Percentiles rank a stretch among this genome's conserved stretches.
Evolutionary conservation across 139 green algal genomes (phyloP).

Genomic region (Zygnema cylindricum): DNA sequence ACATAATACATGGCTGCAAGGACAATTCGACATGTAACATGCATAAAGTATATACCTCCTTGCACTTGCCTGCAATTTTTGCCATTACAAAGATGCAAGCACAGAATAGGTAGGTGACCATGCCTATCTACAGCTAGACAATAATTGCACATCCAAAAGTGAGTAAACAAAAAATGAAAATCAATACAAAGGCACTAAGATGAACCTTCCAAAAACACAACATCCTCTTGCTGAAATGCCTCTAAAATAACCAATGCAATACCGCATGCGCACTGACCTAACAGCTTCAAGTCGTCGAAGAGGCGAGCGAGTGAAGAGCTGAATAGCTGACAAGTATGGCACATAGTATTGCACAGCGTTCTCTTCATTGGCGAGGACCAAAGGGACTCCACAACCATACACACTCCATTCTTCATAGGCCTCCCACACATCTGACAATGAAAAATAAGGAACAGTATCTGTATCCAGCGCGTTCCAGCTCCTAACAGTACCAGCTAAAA

Average conservation of each 20-base stretch:
- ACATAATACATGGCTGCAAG: too few relatives aligned
- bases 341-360: slow-evolving; percentile 55
- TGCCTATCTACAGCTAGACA: too few relatives aligned
- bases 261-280: not conserved
- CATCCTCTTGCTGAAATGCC: too few relatives aligned
- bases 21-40: too few relatives aligned
- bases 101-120: too few relatives aligned
- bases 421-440: slow-evolving; percentile 47
- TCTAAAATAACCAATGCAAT: not conserved
- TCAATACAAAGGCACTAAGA: too few relatives aligned
- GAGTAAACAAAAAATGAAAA: too few relatives aligned
- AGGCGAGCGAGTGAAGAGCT: slow-evolving; percentile 28
- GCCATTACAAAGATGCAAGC: too few relatives aligned
- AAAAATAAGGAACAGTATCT: slow-evolving; percentile 6
- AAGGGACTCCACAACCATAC: slow-evolving; percentile 54
- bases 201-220: too few relatives aligned
- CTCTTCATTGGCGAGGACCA: slow-evolving; percentile 27
- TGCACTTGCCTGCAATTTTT: too few relatives aligned
- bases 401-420: slow-evolving; percentile 57
- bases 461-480: not conserved
- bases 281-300: not conserved
- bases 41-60: too few relatives aligned
- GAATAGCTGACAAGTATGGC: slow-evolving; percentile 28
- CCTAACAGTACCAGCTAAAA: not conserved
- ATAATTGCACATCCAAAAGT: too few relatives aligned